phyloP scores from a whole-genome alignment of 257 asterid species.

The Penstemon newberryi region DNA sequence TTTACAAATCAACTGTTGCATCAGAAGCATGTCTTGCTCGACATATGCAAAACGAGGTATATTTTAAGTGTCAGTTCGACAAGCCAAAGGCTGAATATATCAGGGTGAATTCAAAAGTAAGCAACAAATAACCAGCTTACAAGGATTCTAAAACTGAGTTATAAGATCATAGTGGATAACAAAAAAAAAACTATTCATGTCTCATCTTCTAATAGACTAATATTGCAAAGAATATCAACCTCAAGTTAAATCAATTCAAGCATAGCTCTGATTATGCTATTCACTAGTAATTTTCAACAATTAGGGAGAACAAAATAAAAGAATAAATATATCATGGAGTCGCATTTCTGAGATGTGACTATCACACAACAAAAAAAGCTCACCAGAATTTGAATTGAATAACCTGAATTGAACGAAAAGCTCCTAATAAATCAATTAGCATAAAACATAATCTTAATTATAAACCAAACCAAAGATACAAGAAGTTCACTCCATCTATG shows the following conservation, averaged over 20 bases:
- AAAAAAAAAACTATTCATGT: neutral
- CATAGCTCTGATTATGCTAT: neutral
- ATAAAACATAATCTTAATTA: neutral
- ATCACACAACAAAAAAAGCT: neutral
- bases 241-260: constrained; percentile 11
- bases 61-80: neutral
- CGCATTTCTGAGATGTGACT: neutral
- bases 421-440: neutral
- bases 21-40: constrained; percentile 1
- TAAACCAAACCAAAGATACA: neutral
- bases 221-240: neutral
- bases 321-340: constrained; percentile 5
- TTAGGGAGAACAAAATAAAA: neutral
- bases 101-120: neutral
- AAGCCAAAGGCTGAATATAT: constrained; percentile 4
- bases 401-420: constrained; percentile 3
- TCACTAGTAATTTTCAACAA: constrained; percentile 6
- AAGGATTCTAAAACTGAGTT: neutral
- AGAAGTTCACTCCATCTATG: constrained; percentile 12
- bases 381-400: constrained; percentile 3
- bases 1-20: neutral
- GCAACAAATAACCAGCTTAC: neutral
- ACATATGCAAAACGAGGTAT: neutral
- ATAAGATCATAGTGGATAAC: neutral
- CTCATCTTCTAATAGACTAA: neutral